Evolutionary conservation across 257 asterid genomes (phyloP).

Genomic region (Forsythia viridissima): DNA sequence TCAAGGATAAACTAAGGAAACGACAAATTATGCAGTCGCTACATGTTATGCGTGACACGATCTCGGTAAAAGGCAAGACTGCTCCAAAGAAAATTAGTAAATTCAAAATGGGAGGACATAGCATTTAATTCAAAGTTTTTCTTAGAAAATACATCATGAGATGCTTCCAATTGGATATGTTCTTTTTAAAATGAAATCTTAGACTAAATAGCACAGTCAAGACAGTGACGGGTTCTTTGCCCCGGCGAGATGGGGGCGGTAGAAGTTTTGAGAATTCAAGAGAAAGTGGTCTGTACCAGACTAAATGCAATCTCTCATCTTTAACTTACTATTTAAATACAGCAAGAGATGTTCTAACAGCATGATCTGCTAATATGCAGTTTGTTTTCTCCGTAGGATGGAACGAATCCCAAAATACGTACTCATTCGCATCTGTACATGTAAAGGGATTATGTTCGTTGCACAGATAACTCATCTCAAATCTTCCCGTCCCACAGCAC

Average conservation of each 20-base stretch:
- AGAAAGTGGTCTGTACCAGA: too few species aligned
- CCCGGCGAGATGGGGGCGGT: too few species aligned
- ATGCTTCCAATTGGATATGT: background rate
- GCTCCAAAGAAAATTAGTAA: too few species aligned
- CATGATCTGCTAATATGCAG: conserved; percentile 25
- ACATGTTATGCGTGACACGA: background rate
- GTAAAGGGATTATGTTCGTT: conserved; percentile 35
- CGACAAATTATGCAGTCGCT: too few species aligned
- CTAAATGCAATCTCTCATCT: background rate
- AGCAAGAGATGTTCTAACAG: conserved; percentile 1
- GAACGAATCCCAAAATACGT: conserved; percentile 47
- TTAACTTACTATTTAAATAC: too few species aligned
- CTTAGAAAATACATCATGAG: background rate
- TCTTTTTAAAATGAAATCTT: background rate
- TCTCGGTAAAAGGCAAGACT: too few species aligned
- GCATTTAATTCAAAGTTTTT: background rate
- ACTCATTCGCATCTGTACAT: conserved; percentile 41
- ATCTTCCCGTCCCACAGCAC: conserved; percentile 46
- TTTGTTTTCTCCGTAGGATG: conserved; percentile 43
- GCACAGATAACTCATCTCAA: conserved; percentile 47
- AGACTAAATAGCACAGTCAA: background rate
- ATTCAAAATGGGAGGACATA: background rate
- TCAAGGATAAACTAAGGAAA: too few species aligned
- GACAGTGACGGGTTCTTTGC: too few species aligned
- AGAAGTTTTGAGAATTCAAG: too few species aligned